Evolutionary conservation across 78 protist genomes (phyloP).

Genomic region (Speleostelium caveatum): DNA sequence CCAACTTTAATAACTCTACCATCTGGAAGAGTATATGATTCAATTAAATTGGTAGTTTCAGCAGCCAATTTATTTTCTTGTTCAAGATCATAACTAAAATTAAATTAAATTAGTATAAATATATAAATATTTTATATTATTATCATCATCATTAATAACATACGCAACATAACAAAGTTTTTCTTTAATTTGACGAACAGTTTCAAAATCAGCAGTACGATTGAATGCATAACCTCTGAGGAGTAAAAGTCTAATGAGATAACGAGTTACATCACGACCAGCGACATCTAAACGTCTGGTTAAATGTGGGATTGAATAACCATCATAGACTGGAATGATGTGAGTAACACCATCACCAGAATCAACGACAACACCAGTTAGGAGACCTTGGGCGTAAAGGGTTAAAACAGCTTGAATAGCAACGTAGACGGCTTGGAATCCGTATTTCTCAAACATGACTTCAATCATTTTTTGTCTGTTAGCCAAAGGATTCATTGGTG

Average conservation of each 20-base stretch:
- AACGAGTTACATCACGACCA: slow-evolving; percentile 94
- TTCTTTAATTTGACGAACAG: slow-evolving; percentile 98
- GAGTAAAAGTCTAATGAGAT: slow-evolving; percentile 96
- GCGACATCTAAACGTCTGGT: slow-evolving; percentile 98
- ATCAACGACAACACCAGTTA: slow-evolving; percentile 98
- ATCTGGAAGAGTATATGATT: slow-evolving; percentile 96
- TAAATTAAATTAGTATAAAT: slow-evolving; percentile 16
- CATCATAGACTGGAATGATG: slow-evolving; percentile 99
- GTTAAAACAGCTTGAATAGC: slow-evolving; percentile 98
- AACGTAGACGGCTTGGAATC: slow-evolving; percentile 91
- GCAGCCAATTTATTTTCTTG: slow-evolving; percentile 93
- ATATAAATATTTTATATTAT: neutral
- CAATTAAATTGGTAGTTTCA: slow-evolving; percentile 97
- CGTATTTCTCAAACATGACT: slow-evolving; percentile 97
- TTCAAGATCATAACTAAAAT: slow-evolving; percentile 94
- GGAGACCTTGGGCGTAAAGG: slow-evolving; percentile 97
- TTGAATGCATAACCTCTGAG: slow-evolving; percentile 98
- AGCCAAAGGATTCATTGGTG: slow-evolving; percentile 96
- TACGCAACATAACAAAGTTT: slow-evolving; percentile 97
- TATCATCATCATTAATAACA: too few species aligned
- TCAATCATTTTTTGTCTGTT: slow-evolving; percentile 89
- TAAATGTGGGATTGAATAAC: slow-evolving; percentile 92
- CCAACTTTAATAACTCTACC: slow-evolving; percentile 96
- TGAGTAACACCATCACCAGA: slow-evolving; percentile 99
- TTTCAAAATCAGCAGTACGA: slow-evolving; percentile 99